Conservation (phyloP, 768 basidiomycete species). For the Clitopilus passeckerianus region DNA sequence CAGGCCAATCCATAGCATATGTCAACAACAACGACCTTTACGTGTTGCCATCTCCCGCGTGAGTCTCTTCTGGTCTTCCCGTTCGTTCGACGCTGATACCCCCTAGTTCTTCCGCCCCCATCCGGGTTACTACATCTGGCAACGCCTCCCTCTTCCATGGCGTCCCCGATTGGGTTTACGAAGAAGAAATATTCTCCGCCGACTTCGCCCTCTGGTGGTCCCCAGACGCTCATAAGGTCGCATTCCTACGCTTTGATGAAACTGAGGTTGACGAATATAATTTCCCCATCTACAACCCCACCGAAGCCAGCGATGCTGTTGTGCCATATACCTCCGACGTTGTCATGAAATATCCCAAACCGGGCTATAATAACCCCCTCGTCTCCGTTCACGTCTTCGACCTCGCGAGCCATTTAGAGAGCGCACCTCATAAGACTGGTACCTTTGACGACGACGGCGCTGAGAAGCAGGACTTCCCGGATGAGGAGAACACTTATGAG, state of each 20-base stretch:
- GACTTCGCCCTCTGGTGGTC: conserved; percentile 90
- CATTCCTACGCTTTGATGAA: conserved; percentile 88
- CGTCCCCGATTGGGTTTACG: conserved; percentile 97
- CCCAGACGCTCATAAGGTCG: conserved; percentile 68
- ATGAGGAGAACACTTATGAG: conserved; percentile 42
- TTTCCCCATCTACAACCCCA: conserved; percentile 91
- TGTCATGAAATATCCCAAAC: conserved; percentile 80
- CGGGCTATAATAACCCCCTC: conserved; percentile 84
- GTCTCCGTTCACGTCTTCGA: conserved; percentile 84
- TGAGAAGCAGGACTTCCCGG: conserved; percentile 22
- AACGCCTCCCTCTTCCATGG: conserved; percentile 87
- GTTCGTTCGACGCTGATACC: neutral
- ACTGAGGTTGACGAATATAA: conserved; percentile 80
- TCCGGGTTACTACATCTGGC: conserved; percentile 79
- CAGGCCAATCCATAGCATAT: conserved; percentile 78
- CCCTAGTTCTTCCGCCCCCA: conserved; percentile 35
- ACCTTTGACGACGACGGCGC: conserved; percentile 26
- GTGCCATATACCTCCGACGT: conserved; percentile 78
- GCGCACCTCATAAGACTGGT: conserved; percentile 20
- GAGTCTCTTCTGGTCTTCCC: conserved; percentile 18
- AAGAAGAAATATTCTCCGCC: conserved; percentile 79
- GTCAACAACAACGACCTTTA: conserved; percentile 89
- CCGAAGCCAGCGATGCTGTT: conserved; percentile 59
- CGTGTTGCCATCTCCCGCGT: conserved; percentile 66
- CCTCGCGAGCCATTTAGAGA: conserved; percentile 46